Evolutionary conservation across 2,329 filamentous ascomycete genomes (phyloP).

Genomic region (Hymenoscyphus salicellus): DNA sequence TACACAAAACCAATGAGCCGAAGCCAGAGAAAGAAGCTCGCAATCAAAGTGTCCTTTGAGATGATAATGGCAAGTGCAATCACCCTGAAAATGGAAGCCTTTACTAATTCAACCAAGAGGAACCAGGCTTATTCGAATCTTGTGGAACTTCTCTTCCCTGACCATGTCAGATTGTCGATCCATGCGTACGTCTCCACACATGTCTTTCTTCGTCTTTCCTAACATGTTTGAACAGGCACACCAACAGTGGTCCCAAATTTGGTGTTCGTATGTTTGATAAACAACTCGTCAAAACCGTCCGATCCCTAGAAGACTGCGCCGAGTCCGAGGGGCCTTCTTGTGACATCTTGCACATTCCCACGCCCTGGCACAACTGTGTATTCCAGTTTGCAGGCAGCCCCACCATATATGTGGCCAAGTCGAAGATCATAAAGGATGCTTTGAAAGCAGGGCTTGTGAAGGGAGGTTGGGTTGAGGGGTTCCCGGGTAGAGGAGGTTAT

Average conservation of each 20-base stretch:
- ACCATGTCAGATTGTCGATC: slow-evolving; percentile 10
- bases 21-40: slow-evolving; percentile 11
- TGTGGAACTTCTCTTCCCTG: slow-evolving; percentile 11
- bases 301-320: background rate
- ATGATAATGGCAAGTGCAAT: slow-evolving; percentile 11
- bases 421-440: slow-evolving; percentile 10
- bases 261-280: slow-evolving; percentile 10
- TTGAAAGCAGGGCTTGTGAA: background rate
- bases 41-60: slow-evolving; percentile 11
- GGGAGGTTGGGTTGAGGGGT: slow-evolving; percentile 2
- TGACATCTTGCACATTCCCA: slow-evolving; percentile 10
- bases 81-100: background rate
- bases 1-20: slow-evolving; percentile 9
- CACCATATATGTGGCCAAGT: slow-evolving; percentile 7
- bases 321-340: slow-evolving; percentile 2
- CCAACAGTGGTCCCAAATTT: slow-evolving; percentile 12
- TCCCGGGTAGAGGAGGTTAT: background rate
- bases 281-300: slow-evolving; percentile 3
- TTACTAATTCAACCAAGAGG: slow-evolving; percentile 2
- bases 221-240: background rate
- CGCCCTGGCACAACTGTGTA: slow-evolving; percentile 10
- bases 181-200: slow-evolving; percentile 8
- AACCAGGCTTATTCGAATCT: slow-evolving; percentile 12
- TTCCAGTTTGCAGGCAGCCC: slow-evolving; percentile 6
- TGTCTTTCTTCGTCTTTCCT: background rate